These are phyloP conservation scores for Backusella liffmaniae DNA, from an alignment of 192 early-diverging fungal genomes.

Conservation along the genomic window DNA sequence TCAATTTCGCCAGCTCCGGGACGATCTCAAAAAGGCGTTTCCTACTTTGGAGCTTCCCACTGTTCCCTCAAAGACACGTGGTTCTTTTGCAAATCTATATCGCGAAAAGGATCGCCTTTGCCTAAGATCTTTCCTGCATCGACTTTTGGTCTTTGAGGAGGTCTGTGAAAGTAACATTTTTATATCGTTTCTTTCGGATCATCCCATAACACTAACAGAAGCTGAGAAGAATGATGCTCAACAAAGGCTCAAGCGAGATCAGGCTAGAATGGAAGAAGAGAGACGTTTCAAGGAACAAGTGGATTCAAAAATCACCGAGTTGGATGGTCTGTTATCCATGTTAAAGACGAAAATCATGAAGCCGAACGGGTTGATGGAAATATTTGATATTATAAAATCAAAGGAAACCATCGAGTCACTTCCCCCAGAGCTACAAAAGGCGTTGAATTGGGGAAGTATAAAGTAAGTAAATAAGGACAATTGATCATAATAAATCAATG, in stretches of 20 bases:
- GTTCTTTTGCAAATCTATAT: constrained; percentile 25
- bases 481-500: not conserved
- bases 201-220: constrained; percentile 34
- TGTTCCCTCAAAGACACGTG: constrained; percentile 39
- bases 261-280: constrained; percentile 40
- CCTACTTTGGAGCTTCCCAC: constrained; percentile 46
- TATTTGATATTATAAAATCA: constrained; percentile 33
- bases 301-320: constrained; percentile 40
- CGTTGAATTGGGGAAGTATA: constrained; percentile 58
- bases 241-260: constrained; percentile 38
- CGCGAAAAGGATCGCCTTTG: constrained; percentile 53
- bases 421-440: constrained; percentile 38
- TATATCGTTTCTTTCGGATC: constrained; percentile 39
- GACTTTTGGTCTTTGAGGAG: constrained; percentile 30
- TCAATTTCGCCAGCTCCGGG: constrained; percentile 43
- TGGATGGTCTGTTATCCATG: constrained; percentile 45
- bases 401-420: constrained; percentile 39
- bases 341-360: constrained; percentile 46
- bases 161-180: constrained; percentile 35
- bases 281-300: constrained; percentile 45
- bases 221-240: constrained; percentile 39
- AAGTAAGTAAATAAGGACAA: constrained; percentile 26
- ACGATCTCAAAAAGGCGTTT: constrained; percentile 40
- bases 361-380: constrained; percentile 37
- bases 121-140: constrained; percentile 43